phyloP scores from a whole-genome alignment of 257 asterid genomes.

The Capsicum pubescens region DNA sequence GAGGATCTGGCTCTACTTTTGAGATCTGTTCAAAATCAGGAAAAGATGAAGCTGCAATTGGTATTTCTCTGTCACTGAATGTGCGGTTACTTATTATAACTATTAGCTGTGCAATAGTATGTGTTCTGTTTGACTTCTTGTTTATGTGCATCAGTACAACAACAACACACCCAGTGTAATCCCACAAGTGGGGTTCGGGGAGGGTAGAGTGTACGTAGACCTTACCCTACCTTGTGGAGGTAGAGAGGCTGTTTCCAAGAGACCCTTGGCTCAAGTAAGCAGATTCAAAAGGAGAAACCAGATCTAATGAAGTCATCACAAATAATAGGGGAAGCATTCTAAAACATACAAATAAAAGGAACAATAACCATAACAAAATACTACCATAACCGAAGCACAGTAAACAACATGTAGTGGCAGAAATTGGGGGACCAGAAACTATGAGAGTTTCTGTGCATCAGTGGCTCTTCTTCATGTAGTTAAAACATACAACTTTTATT shows the following conservation, averaged over 20 bases:
- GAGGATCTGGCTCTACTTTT: slow-evolving; percentile 81
- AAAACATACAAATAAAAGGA: not conserved
- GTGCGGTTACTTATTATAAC: not conserved
- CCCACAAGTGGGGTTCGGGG: not conserved
- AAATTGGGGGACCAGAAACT: not conserved
- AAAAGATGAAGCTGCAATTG: slow-evolving; percentile 86
- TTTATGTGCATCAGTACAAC: not conserved
- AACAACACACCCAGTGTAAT: not conserved
- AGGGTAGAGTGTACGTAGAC: not conserved
- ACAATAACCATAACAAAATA: not conserved
- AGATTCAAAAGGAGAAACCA: not conserved
- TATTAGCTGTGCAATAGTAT: not conserved
- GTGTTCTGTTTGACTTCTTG: not conserved
- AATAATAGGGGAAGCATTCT: not conserved
- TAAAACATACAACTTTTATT: slow-evolving; percentile 14
- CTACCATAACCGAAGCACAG: not conserved
- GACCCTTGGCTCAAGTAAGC: not conserved
- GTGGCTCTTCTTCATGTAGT: slow-evolving; percentile 15
- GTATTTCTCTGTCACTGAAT: slow-evolving; percentile 47
- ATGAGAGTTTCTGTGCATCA: not conserved
- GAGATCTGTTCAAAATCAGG: slow-evolving; percentile 81
- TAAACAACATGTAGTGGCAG: not conserved
- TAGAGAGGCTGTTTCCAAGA: too few relatives aligned
- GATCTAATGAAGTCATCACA: not conserved
- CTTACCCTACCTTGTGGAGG: too few relatives aligned